A percentile compares a stretch with the other conserved stretches of the same genome.
Evolutionary conservation across 2,329 filamentous ascomycete genomes (phyloP).

Genomic region (Ambrosiella xylebori): DNA sequence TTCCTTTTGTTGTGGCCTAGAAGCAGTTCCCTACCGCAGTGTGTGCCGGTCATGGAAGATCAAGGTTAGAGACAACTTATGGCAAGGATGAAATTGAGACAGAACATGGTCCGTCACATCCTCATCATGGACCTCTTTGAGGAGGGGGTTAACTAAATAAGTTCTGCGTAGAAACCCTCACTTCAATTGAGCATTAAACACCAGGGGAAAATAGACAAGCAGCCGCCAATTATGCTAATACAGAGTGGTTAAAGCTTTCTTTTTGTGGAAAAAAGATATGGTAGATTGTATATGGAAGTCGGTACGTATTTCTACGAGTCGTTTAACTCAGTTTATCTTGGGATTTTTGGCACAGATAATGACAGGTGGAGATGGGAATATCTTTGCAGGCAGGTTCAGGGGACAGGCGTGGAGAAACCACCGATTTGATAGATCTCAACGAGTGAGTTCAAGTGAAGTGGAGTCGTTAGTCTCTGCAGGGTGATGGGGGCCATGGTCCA

Average conservation of each 20-base stretch:
- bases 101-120: neutral
- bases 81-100: neutral
- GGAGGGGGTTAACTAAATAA: neutral
- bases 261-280: neutral
- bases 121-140: neutral
- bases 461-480: no score
- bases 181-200: neutral
- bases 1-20: no score
- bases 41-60: neutral
- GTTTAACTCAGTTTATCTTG: neutral
- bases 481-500: no score
- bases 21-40: no score
- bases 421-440: neutral
- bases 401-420: neutral
- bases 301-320: neutral
- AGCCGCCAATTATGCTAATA: no score
- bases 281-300: neutral
- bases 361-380: neutral
- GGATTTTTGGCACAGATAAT: neutral
- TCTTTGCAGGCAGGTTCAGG: neutral
- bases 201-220: no score
- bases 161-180: neutral
- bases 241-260: neutral
- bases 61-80: neutral
- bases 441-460: no score